Evolutionary conservation across 305 asterid species (phyloP).

Genomic region (Rubia tinctorum): DNA sequence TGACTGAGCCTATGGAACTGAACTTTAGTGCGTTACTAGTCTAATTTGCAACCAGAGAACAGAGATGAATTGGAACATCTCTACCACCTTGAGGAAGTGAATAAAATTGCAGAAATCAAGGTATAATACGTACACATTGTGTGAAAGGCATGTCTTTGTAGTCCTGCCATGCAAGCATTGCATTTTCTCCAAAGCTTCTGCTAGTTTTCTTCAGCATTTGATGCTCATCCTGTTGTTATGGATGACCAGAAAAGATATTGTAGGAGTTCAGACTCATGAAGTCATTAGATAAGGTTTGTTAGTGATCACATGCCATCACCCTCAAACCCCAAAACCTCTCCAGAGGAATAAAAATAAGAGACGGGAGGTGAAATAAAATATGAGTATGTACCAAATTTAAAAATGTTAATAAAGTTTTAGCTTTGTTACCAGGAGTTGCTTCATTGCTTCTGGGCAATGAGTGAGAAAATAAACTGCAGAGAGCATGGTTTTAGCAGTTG

Average conservation of each 20-base stretch:
- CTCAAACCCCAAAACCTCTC: neutral
- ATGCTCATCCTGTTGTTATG: constrained; percentile 65
- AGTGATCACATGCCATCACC: neutral
- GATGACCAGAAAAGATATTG: neutral
- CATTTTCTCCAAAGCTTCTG: constrained; percentile 28
- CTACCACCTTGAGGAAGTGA: neutral
- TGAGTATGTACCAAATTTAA: neutral
- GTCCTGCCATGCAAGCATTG: constrained; percentile 74
- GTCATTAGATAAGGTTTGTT: neutral
- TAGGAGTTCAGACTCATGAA: constrained; percentile 11
- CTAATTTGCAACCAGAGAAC: neutral
- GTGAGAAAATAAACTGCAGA: constrained; percentile 81
- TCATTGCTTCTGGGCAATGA: constrained; percentile 74
- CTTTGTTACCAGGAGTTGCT: constrained; percentile 57
- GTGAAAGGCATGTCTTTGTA: constrained; percentile 84
- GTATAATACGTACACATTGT: constrained; percentile 49
- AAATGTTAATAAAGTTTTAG: neutral
- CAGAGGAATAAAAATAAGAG: neutral
- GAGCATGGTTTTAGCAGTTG: constrained; percentile 92
- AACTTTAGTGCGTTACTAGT: neutral
- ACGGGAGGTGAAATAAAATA: neutral
- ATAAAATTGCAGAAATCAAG: neutral
- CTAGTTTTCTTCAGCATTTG: constrained; percentile 43
- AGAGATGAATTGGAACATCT: neutral
- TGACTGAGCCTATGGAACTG: neutral